Percentiles rank a stretch among this genome's conserved stretches.
Evolutionary conservation across 257 asterid species (phyloP).

Genomic region (Penstemon barbatus): DNA sequence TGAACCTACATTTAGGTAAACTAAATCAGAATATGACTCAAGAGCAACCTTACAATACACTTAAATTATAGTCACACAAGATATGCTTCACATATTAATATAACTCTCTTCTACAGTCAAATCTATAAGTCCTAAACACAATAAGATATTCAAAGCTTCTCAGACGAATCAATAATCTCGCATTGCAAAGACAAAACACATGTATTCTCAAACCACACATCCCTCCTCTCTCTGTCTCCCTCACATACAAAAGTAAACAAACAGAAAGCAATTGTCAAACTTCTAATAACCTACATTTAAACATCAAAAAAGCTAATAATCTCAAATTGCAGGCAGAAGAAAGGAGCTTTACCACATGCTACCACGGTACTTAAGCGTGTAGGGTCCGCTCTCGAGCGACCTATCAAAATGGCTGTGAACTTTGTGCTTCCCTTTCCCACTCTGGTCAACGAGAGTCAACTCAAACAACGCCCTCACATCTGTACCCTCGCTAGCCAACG

Average conservation of each 20-base stretch:
- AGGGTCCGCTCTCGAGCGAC: slow-evolving; percentile 82
- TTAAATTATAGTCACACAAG: too few species aligned
- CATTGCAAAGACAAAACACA: neutral
- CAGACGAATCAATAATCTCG: neutral
- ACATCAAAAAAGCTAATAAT: neutral
- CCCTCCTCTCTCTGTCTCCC: neutral
- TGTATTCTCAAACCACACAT: slow-evolving; percentile 8
- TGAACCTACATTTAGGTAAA: too few species aligned
- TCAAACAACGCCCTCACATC: slow-evolving; percentile 88
- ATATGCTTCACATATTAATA: neutral
- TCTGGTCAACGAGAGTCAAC: slow-evolving; percentile 79
- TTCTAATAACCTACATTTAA: neutral
- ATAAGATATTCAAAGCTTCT: neutral
- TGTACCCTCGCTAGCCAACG: slow-evolving; percentile 80
- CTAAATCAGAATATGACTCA: too few species aligned
- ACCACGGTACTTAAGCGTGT: slow-evolving; percentile 74
- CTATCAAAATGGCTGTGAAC: slow-evolving; percentile 93
- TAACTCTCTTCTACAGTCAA: neutral
- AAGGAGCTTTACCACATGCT: slow-evolving; percentile 68
- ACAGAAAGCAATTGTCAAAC: neutral
- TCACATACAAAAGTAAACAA: slow-evolving; percentile 12
- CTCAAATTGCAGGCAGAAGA: neutral
- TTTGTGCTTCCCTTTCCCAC: slow-evolving; percentile 86
- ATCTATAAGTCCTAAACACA: neutral
- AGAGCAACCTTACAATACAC: too few species aligned